Base-by-base conservation (phyloP, 305 asterid species). In the Nicotiana rustica region DNA sequence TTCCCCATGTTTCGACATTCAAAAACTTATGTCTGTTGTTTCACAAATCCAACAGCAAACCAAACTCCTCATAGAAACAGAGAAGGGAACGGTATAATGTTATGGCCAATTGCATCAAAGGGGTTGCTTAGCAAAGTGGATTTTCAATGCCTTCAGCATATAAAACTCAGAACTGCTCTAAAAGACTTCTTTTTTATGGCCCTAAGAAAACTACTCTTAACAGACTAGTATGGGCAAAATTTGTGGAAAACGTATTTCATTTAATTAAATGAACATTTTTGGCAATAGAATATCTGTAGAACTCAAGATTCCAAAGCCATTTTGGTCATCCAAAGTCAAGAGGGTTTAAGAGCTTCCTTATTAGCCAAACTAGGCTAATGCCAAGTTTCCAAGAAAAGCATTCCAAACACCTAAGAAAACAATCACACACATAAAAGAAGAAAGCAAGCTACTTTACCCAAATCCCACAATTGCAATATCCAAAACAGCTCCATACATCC, bases 341-440 rank as follows among this genome's bases (percentile, higher is more conserved):
- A 81, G 35, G 83, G 36, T 81, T 59, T 7, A 19, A 68, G 83
- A 59, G 78, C 33, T 62, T 79, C 66, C 86, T 83, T 80, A 55
- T 21, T 71, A 64, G 69, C 44, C 21, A 77, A 68, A 83, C 83
- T 57, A 67, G 49, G 62, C 44, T 57, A 57, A 68, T 17, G 8
- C 19, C 31, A 83, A 67, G 70, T 41, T 83, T 60, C 83, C 44
- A 25, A 33, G 62, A 79, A 52, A 83, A 83, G 66, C 79, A 65
- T 52, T 67, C 82, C 78, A 36, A 65, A 76, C 49, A 41, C 73
- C 82, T 80, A 78, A 80, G 76, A 83, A 80, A 19, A 52, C 80
- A 85, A 59, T 79, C 79, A 85, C 75, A 47, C 35, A 35, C 19
- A 55, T 56, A 62, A 14, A 1, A 25, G 49, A 69, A 78, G 19